These are phyloP conservation scores for Globisporangium camurandrum DNA, from an alignment of 352 stramenopile genomes.

Conservation along the genomic window DNA sequence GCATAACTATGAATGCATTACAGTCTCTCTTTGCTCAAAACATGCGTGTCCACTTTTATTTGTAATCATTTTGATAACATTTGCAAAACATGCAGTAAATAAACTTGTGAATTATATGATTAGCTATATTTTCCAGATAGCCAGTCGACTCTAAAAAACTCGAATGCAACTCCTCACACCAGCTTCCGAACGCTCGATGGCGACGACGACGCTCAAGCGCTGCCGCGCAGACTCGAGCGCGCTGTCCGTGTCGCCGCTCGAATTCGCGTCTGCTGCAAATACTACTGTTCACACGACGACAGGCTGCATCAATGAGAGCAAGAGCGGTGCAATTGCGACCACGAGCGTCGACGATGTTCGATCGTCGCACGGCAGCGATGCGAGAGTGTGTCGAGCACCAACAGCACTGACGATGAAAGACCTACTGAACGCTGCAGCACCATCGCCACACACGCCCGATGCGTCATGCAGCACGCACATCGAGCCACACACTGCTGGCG, in stretches of 20 bases:
- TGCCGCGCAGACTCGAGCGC: constrained; percentile 17
- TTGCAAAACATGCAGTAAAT: too few relatives aligned
- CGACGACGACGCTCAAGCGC: constrained; percentile 24
- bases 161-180: neutral
- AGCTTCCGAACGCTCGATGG: too few relatives aligned
- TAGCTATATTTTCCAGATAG: too few relatives aligned
- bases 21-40: too few relatives aligned
- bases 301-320: constrained; percentile 2
- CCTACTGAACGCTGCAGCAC: constrained; percentile 10
- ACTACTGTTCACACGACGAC: constrained; percentile 2
- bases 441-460: neutral
- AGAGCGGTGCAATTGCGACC: neutral
- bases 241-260: constrained; percentile 13
- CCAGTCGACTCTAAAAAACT: neutral
- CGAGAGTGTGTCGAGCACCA: constrained; percentile 2
- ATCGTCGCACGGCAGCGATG: too few relatives aligned
- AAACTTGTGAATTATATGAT: too few relatives aligned
- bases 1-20: too few relatives aligned
- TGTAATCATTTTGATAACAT: too few relatives aligned
- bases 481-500: neutral
- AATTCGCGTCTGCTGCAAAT: constrained; percentile 15
- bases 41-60: too few relatives aligned
- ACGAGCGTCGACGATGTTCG: constrained; percentile 1
- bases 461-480: neutral
- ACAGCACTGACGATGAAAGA: constrained; percentile 8